These are phyloP conservation scores for Ascomycota sp. DNA, from an alignment of 2,329 filamentous ascomycete genomes.

Conservation along the genomic window DNA sequence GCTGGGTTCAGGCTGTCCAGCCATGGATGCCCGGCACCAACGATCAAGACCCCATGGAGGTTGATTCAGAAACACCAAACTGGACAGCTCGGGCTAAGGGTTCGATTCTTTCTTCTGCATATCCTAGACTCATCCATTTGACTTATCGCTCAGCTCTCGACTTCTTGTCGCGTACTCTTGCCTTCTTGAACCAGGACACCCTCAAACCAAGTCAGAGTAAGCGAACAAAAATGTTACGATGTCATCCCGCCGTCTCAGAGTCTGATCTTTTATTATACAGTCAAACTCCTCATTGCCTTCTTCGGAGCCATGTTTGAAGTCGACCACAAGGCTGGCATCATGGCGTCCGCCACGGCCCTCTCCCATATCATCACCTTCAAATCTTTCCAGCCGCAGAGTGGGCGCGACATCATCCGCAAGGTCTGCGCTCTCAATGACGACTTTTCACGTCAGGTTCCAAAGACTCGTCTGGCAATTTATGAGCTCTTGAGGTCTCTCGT, in stretches of 20 bases:
- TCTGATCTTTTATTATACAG: constrained; percentile 4
- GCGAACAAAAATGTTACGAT: neutral
- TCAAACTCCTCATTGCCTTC: constrained; percentile 27
- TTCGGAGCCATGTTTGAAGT: constrained; percentile 36
- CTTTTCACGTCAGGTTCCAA: constrained; percentile 28
- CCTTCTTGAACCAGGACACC: constrained; percentile 20
- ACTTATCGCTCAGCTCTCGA: constrained; percentile 20
- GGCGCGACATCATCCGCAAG: constrained; percentile 24
- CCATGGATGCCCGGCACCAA: constrained; percentile 27
- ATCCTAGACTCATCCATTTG: neutral
- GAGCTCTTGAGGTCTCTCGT: constrained; percentile 23
- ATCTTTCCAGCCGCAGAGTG: constrained; percentile 25
- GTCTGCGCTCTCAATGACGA: constrained; percentile 31
- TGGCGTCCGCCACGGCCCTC: constrained; percentile 30
- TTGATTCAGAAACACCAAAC: constrained; percentile 21
- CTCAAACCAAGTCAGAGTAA: constrained; percentile 28
- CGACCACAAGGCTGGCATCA: constrained; percentile 35
- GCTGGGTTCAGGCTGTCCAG: constrained; percentile 32
- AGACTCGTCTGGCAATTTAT: constrained; percentile 30
- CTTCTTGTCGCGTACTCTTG: constrained; percentile 32
- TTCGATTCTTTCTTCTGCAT: constrained; percentile 5
- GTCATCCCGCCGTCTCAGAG: neutral
- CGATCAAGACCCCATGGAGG: constrained; percentile 13
- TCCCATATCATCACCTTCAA: constrained; percentile 25
- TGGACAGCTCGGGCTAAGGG: constrained; percentile 31